These are phyloP conservation scores for Flaveria ramosissima DNA, from an alignment of 129 eudicot genomes.

Conservation along the genomic window DNA sequence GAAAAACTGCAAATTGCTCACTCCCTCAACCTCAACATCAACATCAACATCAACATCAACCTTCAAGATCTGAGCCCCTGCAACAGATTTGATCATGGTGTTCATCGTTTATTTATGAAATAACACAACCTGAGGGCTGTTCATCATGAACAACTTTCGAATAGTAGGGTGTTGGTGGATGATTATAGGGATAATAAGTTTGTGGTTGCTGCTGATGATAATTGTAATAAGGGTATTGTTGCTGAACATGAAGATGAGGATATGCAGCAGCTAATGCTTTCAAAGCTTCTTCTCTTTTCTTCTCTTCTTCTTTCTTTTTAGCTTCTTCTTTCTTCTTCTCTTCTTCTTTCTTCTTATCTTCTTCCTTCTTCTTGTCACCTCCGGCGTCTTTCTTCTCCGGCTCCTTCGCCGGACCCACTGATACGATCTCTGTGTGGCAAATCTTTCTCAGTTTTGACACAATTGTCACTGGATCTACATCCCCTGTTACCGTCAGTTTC, in stretches of 20 bases:
- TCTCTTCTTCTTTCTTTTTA: constrained; percentile 38
- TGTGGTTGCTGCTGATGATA: constrained; percentile 33
- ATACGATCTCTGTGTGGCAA: constrained; percentile 62
- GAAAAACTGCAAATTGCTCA: constrained; percentile 35
- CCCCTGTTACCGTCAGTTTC: constrained; percentile 76
- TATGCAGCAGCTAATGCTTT: constrained; percentile 18
- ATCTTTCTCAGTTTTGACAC: constrained; percentile 71
- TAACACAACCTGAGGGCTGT: constrained; percentile 61
- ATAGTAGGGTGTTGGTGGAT: constrained; percentile 39
- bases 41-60: constrained; percentile 5
- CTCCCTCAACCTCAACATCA: constrained; percentile 22
- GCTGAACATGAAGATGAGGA: background rate
- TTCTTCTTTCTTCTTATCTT: constrained; percentile 33
- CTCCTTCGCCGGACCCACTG: constrained; percentile 90
- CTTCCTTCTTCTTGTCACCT: constrained; percentile 26
- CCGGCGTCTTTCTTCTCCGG: constrained; percentile 69
- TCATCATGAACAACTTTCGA: constrained; percentile 62
- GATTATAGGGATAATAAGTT: constrained; percentile 32
- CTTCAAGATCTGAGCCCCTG: constrained; percentile 37
- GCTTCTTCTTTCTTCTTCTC: constrained; percentile 50
- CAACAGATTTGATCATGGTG: constrained; percentile 14
- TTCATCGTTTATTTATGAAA: constrained; percentile 38
- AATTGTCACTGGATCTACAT: constrained; percentile 66
- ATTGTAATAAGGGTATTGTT: constrained; percentile 22
- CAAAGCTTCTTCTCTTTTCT: constrained; percentile 42